These are phyloP conservation scores for Tetracladium maxilliforme DNA, from an alignment of 2,329 filamentous ascomycete genomes.

Conservation along the genomic window DNA sequence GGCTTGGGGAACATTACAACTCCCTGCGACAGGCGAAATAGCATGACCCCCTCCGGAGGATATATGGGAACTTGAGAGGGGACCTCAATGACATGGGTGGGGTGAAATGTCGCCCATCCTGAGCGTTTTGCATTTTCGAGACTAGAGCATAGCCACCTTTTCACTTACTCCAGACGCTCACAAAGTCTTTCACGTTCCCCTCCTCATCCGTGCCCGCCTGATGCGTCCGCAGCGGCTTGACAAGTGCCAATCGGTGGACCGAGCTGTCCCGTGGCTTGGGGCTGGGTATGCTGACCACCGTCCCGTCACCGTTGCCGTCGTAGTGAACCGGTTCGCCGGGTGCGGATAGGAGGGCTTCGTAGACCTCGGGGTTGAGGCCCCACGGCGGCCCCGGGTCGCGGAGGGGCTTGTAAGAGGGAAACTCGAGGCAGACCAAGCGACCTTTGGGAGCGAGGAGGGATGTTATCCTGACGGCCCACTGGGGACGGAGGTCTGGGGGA, in stretches of 20 bases:
- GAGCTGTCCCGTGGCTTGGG: no score
- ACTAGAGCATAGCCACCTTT: not conserved
- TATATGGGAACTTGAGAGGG: constrained; percentile 10
- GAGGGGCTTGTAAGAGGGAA: constrained; percentile 57
- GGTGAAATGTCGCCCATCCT: not conserved
- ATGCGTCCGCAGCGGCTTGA: constrained; percentile 35
- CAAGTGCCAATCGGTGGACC: constrained; percentile 31
- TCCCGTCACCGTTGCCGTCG: constrained; percentile 28
- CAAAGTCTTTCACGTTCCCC: constrained; percentile 32
- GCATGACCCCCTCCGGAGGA: no score
- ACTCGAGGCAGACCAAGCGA: constrained; percentile 55
- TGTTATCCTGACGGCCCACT: constrained; percentile 37
- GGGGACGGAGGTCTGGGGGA: constrained; percentile 32
- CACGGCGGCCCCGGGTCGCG: constrained; percentile 57
- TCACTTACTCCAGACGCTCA: constrained; percentile 34
- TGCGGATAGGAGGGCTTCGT: constrained; percentile 53
- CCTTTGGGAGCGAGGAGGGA: constrained; percentile 33
- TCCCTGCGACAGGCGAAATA: constrained; percentile 51
- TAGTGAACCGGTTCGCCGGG: constrained; percentile 57
- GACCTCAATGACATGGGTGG: constrained; percentile 1
- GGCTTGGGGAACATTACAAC: constrained; percentile 95
- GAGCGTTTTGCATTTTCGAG: not conserved
- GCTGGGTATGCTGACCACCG: no score
- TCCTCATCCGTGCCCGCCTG: constrained; percentile 25
- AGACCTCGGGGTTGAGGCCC: constrained; percentile 52